Percentiles rank a stretch among this genome's conserved stretches.
These are phyloP conservation scores for Raphanus sativus DNA, from an alignment of 345 rosid species.

Conservation along the genomic window DNA sequence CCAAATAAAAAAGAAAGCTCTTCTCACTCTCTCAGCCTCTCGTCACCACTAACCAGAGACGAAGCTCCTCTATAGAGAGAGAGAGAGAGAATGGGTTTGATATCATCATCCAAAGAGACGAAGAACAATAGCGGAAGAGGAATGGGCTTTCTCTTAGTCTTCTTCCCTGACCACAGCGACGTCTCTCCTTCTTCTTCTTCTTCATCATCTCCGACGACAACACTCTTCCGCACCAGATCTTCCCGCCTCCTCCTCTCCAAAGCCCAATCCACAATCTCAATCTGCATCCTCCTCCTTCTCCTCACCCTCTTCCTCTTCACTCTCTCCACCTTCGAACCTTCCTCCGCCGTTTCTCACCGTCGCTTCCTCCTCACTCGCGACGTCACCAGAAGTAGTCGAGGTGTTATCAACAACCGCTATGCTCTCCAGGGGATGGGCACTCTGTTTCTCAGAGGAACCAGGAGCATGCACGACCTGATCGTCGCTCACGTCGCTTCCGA, in stretches of 20 bases:
- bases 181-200: slow-evolving; percentile 19
- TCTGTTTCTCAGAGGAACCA: slow-evolving; percentile 36
- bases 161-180: slow-evolving; percentile 61
- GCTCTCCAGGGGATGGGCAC: slow-evolving; percentile 45
- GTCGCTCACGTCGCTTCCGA: slow-evolving; percentile 70
- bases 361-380: slow-evolving; percentile 39
- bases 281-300: slow-evolving; percentile 67
- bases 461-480: slow-evolving; percentile 37
- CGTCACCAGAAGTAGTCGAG: background rate
- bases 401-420: background rate
- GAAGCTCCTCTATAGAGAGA: background rate
- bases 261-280: slow-evolving; percentile 82
- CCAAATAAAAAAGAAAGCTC: background rate
- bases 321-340: slow-evolving; percentile 55
- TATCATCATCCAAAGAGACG: slow-evolving; percentile 33
- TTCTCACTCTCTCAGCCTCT: slow-evolving; percentile 6
- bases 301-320: slow-evolving; percentile 78
- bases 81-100: slow-evolving; percentile 24
- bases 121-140: slow-evolving; percentile 34
- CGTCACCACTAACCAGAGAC: slow-evolving; percentile 26
- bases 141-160: slow-evolving; percentile 73
- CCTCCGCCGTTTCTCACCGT: slow-evolving; percentile 24
- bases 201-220: slow-evolving; percentile 12
- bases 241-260: slow-evolving; percentile 50
- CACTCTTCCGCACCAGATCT: slow-evolving; percentile 48